Base-by-base conservation (phyloP, 2,329 filamentous ascomycete genomes). In the Stromatinia cepivora region DNA sequence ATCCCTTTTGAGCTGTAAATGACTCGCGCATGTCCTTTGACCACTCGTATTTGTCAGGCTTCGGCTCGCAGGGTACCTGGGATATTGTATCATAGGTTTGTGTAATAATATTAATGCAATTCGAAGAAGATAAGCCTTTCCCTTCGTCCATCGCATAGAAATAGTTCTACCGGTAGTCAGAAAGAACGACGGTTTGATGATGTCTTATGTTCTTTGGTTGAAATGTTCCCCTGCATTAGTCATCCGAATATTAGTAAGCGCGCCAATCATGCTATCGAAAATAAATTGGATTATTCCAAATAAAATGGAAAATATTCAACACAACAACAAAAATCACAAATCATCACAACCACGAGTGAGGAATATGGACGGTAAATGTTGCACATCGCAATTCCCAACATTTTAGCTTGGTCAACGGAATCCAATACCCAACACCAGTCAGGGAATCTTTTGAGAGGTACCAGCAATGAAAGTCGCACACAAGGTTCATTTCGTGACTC, bases 71-170 rank as follows among this genome's bases (percentile, higher is more conserved):
- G 59, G 56, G 71, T 17, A 71, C 71, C 28, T 67, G 70, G 31
- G 17, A 70, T 72, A 56, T 65, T 72, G 45, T 71, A 69, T 54
- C 67, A 58, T 42, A 42, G 39, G 15, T 42, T 17, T 42, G 39
- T 42, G 39, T 42, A 15, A 42, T 15, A 42, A 42, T 42, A 15
- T 17, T 15, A 42, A 42, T 57, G 72, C 7, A 54, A 74, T 57
- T 22, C 66, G 31, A 70, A 73, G 54, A n/a, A 15, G 2, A 36
- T 10, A 36, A 36, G 20, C 31, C 15, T 34, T 10, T 15, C 31
- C 7, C 20, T 57, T 11, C 11, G 31, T 34, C 31, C 54, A 22
- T n/a, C 7, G 4, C 22, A 36, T 34, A 8, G 20, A 36, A n/a
- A 13, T n/a, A 9, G 13, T 57, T 36, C n/a, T 22, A 56, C 20